Base-by-base conservation (phyloP, 164 flowering plant genomes). In the Magnolia kwangsiensis region DNA sequence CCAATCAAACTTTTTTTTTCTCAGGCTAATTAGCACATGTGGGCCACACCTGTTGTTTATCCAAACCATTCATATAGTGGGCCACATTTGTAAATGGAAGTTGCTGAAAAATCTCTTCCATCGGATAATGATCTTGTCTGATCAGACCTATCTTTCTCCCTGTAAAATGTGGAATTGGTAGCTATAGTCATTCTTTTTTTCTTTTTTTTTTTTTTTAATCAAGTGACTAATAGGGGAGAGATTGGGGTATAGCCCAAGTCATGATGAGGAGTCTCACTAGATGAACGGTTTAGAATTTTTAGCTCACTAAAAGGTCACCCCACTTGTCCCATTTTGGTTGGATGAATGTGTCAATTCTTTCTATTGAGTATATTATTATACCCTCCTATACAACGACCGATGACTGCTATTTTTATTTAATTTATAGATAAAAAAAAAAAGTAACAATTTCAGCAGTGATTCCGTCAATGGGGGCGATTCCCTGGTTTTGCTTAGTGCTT, bases 401-500 rank as follows among this genome's bases (percentile, higher is more conserved):
- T 67, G 9, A 13, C 16, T 51, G n/a, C 29, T 27, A 51, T 72
- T 74, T 61, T 69, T 69, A 11, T 69, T 18, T 55, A 51, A 18
- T n/a, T 55, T 13, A 59, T 90, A 93, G 99, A 89, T 85, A n/a
- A 9, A 84, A 82, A n/a, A n/a, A n/a, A 65, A 23, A 23, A 23
- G 24, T 1, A 23, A 23, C 0, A 23, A 23, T 23, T 23, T 23
- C 24, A 23, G 24, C 24, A 1, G 24, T 23, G 24, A 23, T 23
- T 23, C 24, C 24, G 24, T 23, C 24, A 23, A 23, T 23, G 0
- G 24, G 24, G 24, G 24, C 24, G 24, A 23, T 23, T 23, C 24
- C 24, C 24, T 23, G 1, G 24, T 23, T 23, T 23, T 23, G 24
- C 24, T 23, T 1, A 23, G 24, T 23, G 24, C 24, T 23, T 23